Conservation (phyloP, 2,329 filamentous ascomycete species). For the Salinomyces thailandicus region DNA sequence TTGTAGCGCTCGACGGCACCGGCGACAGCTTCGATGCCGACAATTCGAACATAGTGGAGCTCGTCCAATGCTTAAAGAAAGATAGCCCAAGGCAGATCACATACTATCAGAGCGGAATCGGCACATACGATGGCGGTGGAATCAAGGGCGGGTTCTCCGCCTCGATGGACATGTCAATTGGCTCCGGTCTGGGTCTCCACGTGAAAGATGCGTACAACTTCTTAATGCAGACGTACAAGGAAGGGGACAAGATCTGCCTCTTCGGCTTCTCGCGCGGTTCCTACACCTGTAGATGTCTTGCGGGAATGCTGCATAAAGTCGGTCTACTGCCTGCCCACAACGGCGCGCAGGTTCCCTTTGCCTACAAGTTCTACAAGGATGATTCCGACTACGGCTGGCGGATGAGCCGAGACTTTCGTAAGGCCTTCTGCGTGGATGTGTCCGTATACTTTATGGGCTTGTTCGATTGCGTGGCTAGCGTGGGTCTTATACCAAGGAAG, state of each 20-base stretch:
- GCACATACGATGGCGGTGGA: constrained; percentile 34
- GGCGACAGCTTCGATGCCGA: constrained; percentile 36
- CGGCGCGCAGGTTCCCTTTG: constrained; percentile 31
- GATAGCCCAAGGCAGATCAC: constrained; percentile 28
- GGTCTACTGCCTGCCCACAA: constrained; percentile 28
- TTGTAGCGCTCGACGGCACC: constrained; percentile 38
- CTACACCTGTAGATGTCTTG: constrained; percentile 42
- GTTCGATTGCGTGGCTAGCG: constrained; percentile 35
- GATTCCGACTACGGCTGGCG: constrained; percentile 30
- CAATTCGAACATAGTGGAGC: constrained; percentile 37
- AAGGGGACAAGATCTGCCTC: constrained; percentile 39
- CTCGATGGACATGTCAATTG: constrained; percentile 35
- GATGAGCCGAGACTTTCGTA: constrained; percentile 34
- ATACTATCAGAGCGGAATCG: constrained; percentile 38
- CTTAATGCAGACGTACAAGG: constrained; percentile 39
- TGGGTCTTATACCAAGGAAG: constrained; percentile 32
- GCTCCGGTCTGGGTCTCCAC: constrained; percentile 34
- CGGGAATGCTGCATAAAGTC: constrained; percentile 36
- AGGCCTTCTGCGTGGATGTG: constrained; percentile 35
- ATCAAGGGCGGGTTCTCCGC: constrained; percentile 31
- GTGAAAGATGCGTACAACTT: constrained; percentile 35
- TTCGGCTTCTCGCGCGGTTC: constrained; percentile 42
- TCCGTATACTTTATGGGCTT: constrained; percentile 35
- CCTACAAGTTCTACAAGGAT: constrained; percentile 37
- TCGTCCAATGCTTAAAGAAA: constrained; percentile 36